Conservation (phyloP, 2,329 filamentous ascomycete genomes). For the Penicillium digitatum region DNA sequence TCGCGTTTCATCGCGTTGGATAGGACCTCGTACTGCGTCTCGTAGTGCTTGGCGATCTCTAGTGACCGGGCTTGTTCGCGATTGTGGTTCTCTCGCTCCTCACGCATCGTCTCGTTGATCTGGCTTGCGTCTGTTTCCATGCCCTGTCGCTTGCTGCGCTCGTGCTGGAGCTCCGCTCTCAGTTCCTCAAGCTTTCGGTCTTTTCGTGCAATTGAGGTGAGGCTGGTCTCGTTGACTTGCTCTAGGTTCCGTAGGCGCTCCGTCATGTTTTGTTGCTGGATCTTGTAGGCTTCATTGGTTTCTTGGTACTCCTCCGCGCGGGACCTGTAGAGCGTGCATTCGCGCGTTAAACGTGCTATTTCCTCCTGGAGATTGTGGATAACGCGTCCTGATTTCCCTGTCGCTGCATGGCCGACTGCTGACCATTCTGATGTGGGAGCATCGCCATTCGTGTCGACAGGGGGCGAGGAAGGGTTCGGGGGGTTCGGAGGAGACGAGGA, state of each 20-base stretch:
- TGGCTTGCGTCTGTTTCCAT: conserved; percentile 41
- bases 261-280: conserved; percentile 44
- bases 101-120: conserved; percentile 37
- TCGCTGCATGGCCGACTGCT: conserved; percentile 48
- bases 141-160: conserved; percentile 39
- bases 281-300: conserved; percentile 45
- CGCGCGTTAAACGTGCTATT: conserved; percentile 48
- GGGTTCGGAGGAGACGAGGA: conserved; percentile 16
- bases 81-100: conserved; percentile 40
- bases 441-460: conserved; percentile 25
- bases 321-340: conserved; percentile 44
- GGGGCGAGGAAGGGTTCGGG: conserved; percentile 16
- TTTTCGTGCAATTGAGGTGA: conserved; percentile 45
- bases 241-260: conserved; percentile 46
- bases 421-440: conserved; percentile 43
- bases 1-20: conserved; percentile 40
- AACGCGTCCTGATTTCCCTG: conserved; percentile 50
- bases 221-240: conserved; percentile 47
- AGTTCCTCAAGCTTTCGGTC: conserved; percentile 49
- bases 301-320: conserved; percentile 47
- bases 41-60: conserved; percentile 39
- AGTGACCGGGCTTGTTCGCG: conserved; percentile 38
- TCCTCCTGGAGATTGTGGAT: conserved; percentile 51
- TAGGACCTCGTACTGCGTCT: conserved; percentile 45
- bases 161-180: conserved; percentile 39